phyloP scores from a whole-genome alignment of 176 grass and related monocot genomes.

The Carex scoparia region DNA sequence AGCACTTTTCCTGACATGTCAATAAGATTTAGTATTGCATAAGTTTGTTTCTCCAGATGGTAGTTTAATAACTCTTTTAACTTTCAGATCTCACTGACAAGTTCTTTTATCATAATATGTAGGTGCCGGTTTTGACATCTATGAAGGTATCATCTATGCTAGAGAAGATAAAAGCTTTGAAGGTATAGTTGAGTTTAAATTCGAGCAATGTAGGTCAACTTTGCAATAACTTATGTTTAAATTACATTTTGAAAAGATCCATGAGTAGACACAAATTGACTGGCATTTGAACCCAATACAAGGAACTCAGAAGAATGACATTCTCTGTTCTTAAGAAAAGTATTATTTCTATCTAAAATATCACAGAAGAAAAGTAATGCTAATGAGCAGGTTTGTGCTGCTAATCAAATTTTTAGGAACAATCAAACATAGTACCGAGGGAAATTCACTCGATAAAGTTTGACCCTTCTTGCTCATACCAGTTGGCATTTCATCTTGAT shows the following conservation, averaged over 20 bases:
- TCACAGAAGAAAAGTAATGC: not conserved
- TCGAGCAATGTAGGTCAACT: not conserved
- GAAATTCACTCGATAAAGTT: conserved; percentile 74
- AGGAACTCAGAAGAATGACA: conserved; percentile 7
- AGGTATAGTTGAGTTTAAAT: conserved; percentile 43
- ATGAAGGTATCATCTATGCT: conserved; percentile 82
- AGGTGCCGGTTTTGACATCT: conserved; percentile 69
- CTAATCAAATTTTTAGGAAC: conserved; percentile 50
- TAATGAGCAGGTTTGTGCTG: conserved; percentile 1
- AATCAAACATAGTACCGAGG: conserved; percentile 74
- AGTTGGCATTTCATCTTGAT: conserved; percentile 88
- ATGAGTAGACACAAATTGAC: not conserved
- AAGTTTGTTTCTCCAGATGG: not conserved
- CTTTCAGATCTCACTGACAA: not conserved
- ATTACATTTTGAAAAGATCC: conserved; percentile 11
- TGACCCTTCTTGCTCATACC: conserved; percentile 63
- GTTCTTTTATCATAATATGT: conserved; percentile 17
- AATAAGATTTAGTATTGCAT: not conserved
- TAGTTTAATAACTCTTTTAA: not conserved
- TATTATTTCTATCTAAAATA: not conserved
- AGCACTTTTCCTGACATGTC: conserved; percentile 21
- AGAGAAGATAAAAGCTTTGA: conserved; percentile 62
- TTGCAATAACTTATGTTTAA: not conserved
- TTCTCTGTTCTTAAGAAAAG: conserved; percentile 14
- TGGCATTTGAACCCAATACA: not conserved